Conservation (phyloP, 1,284 basidiomycete genomes). For the Apiotrichum siamense region DNA sequence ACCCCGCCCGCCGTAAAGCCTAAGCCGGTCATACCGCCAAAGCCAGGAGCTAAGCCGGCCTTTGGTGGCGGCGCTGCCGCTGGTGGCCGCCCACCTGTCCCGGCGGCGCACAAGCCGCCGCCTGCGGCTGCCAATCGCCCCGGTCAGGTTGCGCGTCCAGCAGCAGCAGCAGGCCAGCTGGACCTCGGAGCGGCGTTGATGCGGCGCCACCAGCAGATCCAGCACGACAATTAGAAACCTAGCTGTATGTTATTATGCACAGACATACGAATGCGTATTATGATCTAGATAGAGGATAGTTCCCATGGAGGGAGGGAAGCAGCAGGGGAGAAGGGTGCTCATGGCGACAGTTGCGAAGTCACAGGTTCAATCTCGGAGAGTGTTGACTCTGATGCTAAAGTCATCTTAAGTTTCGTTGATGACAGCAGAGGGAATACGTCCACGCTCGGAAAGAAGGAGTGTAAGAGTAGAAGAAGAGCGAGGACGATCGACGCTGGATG, state of each 20-base stretch:
- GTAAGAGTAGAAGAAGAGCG: no score
- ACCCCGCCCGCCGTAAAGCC: constrained; percentile 48
- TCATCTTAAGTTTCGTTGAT: no score
- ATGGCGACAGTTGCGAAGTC: no score
- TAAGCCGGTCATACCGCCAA: constrained; percentile 47
- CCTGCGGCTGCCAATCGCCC: constrained; percentile 24
- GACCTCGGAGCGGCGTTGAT: constrained; percentile 63
- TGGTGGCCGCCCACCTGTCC: constrained; percentile 34
- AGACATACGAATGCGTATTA: not conserved
- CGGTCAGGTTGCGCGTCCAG: constrained; percentile 46
- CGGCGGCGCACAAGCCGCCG: constrained; percentile 26
- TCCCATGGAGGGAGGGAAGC: not conserved
- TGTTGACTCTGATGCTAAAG: no score
- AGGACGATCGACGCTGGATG: no score
- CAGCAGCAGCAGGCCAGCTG: constrained; percentile 58
- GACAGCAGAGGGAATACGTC: no score
- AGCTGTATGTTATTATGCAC: constrained; percentile 6
- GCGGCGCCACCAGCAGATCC: constrained; percentile 22
- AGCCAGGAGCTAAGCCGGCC: constrained; percentile 44
- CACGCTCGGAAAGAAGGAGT: no score
- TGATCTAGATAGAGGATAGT: no score
- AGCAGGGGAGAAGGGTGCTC: no score
- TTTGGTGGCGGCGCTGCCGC: constrained; percentile 4
- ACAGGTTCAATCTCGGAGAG: no score
- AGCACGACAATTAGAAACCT: constrained; percentile 15